Evolutionary conservation across 2,329 filamentous ascomycete genomes (phyloP).

Genomic region (Cryphonectria carpinicola): DNA sequence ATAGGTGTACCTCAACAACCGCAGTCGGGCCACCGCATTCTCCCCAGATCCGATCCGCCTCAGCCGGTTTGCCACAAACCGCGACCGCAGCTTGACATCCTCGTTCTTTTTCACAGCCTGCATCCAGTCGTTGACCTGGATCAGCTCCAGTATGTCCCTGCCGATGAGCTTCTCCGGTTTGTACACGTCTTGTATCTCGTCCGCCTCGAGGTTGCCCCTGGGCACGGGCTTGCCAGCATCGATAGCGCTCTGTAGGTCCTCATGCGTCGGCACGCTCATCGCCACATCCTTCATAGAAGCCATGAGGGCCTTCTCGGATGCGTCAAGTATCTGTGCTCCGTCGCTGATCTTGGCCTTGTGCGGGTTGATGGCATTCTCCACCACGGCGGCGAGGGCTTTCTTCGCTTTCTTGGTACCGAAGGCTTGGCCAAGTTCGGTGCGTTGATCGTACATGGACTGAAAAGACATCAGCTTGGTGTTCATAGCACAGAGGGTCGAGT

Average conservation of each 20-base stretch:
- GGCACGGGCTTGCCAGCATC: slow-evolving; percentile 76
- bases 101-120: slow-evolving; percentile 64
- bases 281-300: slow-evolving; percentile 65
- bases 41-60: slow-evolving; percentile 56
- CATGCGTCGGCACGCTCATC: slow-evolving; percentile 67
- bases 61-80: slow-evolving; percentile 69
- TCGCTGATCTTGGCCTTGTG: slow-evolving; percentile 41
- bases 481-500: not conserved
- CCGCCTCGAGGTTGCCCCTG: slow-evolving; percentile 67
- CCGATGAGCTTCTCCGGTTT: slow-evolving; percentile 69
- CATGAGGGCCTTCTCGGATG: slow-evolving; percentile 63
- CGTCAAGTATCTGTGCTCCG: slow-evolving; percentile 54
- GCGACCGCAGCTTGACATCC: slow-evolving; percentile 59
- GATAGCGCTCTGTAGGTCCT: slow-evolving; percentile 66
- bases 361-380: slow-evolving; percentile 70
- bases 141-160: slow-evolving; percentile 65
- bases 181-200: slow-evolving; percentile 74
- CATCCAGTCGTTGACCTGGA: slow-evolving; percentile 76
- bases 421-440: slow-evolving; percentile 72
- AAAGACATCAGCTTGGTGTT: slow-evolving; percentile 28
- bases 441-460: slow-evolving; percentile 63
- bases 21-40: slow-evolving; percentile 56
- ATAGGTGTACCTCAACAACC: slow-evolving; percentile 63
- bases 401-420: slow-evolving; percentile 87
- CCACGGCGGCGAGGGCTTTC: slow-evolving; percentile 72